These are phyloP conservation scores for Fomes fomentarius DNA, from an alignment of 1,284 basidiomycete species.

Conservation along the genomic window DNA sequence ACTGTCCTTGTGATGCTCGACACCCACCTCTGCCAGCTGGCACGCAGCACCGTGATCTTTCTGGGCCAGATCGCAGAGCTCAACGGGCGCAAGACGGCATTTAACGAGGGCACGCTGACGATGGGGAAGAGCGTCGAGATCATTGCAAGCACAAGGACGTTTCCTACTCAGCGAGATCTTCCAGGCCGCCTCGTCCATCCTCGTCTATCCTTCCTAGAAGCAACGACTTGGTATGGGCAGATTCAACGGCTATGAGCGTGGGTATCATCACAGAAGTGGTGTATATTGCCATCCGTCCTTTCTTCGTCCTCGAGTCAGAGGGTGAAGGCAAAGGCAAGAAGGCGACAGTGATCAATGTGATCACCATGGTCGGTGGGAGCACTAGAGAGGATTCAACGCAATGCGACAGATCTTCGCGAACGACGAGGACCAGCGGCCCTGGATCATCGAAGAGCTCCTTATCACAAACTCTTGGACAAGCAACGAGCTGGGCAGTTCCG, in stretches of 20 bases:
- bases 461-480: conserved; percentile 87
- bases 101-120: conserved; percentile 73
- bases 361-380: conserved; percentile 67
- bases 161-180: conserved; percentile 69
- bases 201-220: conserved; percentile 77
- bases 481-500: conserved; percentile 86
- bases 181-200: conserved; percentile 63
- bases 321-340: conserved; percentile 55
- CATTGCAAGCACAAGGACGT: too few species aligned
- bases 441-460: conserved; percentile 97
- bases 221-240: conserved; percentile 67
- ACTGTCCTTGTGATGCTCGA: conserved; percentile 59
- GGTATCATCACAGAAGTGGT: conserved; percentile 88
- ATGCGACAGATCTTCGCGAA: conserved; percentile 80
- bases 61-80: conserved; percentile 78
- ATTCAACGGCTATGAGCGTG: conserved; percentile 81
- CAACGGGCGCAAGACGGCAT: conserved; percentile 69
- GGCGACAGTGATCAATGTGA: conserved; percentile 48
- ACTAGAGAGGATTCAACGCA: conserved; percentile 35
- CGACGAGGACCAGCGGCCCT: conserved; percentile 86
- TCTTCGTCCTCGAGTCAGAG: conserved; percentile 82
- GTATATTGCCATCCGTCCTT: conserved; percentile 90
- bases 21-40: conserved; percentile 60
- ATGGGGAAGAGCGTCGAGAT: conserved; percentile 53
- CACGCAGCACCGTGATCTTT: conserved; percentile 84